Percentiles rank a stretch among this genome's conserved stretches.
phyloP scores from a whole-genome alignment of 805 yeast species.

The Wickerhamiella galacta region DNA sequence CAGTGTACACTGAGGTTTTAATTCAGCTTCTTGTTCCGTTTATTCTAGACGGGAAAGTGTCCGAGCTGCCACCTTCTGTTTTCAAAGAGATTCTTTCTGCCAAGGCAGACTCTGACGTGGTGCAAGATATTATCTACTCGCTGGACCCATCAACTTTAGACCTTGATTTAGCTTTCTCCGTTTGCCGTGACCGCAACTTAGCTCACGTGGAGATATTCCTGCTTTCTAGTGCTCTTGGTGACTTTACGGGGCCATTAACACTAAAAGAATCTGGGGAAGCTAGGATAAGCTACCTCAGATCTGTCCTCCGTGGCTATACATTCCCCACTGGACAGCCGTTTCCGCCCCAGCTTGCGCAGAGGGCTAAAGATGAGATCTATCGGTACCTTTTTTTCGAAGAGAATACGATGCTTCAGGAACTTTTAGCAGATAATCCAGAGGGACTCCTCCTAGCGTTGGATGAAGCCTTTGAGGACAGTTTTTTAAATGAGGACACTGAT shows the following conservation, averaged over 20 bases:
- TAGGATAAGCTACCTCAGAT: slow-evolving; percentile 41
- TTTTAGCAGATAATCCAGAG: slow-evolving; percentile 6
- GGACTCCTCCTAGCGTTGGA: slow-evolving; percentile 51
- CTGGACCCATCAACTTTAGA: slow-evolving; percentile 56
- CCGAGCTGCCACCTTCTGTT: slow-evolving; percentile 41
- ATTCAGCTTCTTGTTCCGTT: slow-evolving; percentile 38
- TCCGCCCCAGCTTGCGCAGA: slow-evolving; percentile 15
- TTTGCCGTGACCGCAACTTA: slow-evolving; percentile 41
- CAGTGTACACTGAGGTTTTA: slow-evolving; percentile 25
- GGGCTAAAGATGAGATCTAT: slow-evolving; percentile 38
- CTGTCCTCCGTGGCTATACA: slow-evolving; percentile 56
- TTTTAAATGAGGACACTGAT: slow-evolving; percentile 44
- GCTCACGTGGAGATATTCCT: slow-evolving; percentile 51
- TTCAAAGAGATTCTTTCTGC: slow-evolving; percentile 43
- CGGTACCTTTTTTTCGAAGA: slow-evolving; percentile 41
- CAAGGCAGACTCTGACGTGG: slow-evolving; percentile 29
- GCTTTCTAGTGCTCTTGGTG: slow-evolving; percentile 53
- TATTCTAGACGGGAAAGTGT: slow-evolving; percentile 31
- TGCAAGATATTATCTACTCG: slow-evolving; percentile 55
- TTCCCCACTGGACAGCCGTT: slow-evolving; percentile 51
- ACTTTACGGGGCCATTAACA: slow-evolving; percentile 31
- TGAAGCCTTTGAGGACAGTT: slow-evolving; percentile 69
- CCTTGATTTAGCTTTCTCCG: slow-evolving; percentile 52
- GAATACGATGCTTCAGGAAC: slow-evolving; percentile 1
- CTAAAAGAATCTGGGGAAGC: slow-evolving; percentile 5